These are phyloP conservation scores for Physcomitrellopsis africana DNA, from an alignment of 225 moss, liverwort and hornwort species.

Conservation along the genomic window DNA sequence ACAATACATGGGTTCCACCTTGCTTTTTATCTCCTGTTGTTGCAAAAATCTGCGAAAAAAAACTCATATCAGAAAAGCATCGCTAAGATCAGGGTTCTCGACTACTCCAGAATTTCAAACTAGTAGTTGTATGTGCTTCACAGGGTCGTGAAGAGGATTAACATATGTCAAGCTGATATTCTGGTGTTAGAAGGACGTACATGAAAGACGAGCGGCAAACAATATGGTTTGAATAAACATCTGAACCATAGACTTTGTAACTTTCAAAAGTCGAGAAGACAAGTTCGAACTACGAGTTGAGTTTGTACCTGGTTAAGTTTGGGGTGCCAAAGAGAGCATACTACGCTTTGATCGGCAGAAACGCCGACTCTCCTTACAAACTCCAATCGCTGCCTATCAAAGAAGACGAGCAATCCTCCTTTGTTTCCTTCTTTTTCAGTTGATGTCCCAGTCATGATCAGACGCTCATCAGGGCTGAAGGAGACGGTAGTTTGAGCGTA, in stretches of 20 bases:
- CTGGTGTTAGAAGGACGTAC: neutral
- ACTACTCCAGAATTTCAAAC: conserved; percentile 3
- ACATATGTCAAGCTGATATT: neutral
- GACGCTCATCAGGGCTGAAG: conserved; percentile 97
- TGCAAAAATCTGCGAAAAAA: conserved; percentile 76
- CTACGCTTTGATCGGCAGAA: conserved; percentile 83
- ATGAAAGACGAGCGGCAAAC: neutral
- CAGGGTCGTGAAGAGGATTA: neutral
- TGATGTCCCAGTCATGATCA: conserved; percentile 97
- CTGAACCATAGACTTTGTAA: too few species aligned
- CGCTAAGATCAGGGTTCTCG: neutral
- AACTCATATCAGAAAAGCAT: neutral
- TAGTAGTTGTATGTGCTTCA: conserved; percentile 1
- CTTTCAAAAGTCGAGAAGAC: neutral
- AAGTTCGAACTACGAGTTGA: neutral
- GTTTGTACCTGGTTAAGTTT: conserved; percentile 85
- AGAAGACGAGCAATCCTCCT: conserved; percentile 85
- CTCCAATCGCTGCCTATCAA: conserved; percentile 72
- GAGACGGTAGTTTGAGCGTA: conserved; percentile 92
- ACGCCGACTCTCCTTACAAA: conserved; percentile 90
- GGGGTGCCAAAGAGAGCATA: conserved; percentile 88
- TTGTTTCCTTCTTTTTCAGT: conserved; percentile 76
- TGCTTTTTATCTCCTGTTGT: conserved; percentile 82
- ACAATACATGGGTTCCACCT: conserved; percentile 82
- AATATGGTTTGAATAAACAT: too few species aligned